phyloP scores from a whole-genome alignment of 805 yeast species.

The Brettanomyces anomalus region DNA sequence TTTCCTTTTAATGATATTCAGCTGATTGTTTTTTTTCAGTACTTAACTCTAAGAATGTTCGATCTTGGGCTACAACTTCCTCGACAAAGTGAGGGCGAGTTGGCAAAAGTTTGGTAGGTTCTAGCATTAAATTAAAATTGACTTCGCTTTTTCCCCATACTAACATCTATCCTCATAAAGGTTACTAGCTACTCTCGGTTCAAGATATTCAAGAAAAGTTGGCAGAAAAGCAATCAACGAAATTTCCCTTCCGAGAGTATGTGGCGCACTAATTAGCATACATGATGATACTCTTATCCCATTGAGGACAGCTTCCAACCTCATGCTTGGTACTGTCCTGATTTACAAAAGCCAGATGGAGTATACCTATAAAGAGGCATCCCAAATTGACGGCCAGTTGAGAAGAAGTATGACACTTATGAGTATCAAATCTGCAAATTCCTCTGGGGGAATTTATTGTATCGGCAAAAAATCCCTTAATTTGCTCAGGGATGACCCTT shows the following conservation, averaged over 20 bases:
- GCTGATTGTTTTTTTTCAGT: no score
- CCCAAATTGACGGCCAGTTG: not conserved
- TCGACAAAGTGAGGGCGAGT: no score
- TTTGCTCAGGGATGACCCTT: constrained; percentile 27
- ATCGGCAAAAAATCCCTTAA: not conserved
- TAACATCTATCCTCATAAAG: no score
- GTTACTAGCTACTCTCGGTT: constrained; percentile 22
- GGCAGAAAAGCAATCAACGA: constrained; percentile 25
- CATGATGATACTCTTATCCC: constrained; percentile 12
- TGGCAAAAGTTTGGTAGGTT: no score
- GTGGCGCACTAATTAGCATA: constrained; percentile 21
- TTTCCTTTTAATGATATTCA: no score
- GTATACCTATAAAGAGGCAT: not conserved
- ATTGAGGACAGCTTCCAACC: constrained; percentile 30
- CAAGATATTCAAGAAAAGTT: constrained; percentile 15
- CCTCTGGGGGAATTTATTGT: no score
- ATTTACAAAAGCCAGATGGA: constrained; percentile 35
- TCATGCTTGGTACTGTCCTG: constrained; percentile 41
- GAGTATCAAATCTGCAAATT: not conserved
- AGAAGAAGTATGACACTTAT: not conserved
- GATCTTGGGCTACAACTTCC: no score
- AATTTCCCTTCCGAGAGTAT: constrained; percentile 34
- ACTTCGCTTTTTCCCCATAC: no score
- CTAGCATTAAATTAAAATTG: no score
- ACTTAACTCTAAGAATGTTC: no score